phyloP scores from a whole-genome alignment of 331 rosid species.

The Pyracantha coccinea region DNA sequence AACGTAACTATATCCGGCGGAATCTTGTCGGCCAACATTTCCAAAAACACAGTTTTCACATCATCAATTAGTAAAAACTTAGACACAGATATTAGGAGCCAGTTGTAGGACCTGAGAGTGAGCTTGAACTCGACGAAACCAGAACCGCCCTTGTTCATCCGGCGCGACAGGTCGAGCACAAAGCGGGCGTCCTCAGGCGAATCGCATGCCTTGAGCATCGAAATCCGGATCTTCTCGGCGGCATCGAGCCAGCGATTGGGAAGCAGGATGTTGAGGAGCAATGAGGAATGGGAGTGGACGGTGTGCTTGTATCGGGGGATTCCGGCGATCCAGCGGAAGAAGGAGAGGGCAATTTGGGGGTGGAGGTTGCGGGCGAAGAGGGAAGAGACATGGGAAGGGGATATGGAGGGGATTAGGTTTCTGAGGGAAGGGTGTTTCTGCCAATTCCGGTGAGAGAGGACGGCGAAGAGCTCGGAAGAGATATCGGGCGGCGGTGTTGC shows the following conservation, averaged over 20 bases:
- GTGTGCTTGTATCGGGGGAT: background rate
- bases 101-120: conserved; percentile 7
- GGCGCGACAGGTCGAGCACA: background rate
- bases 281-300: background rate
- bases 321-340: background rate
- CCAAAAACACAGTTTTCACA: background rate
- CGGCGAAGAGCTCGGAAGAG: background rate
- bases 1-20: background rate
- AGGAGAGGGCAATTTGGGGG: background rate
- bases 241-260: background rate
- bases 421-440: background rate
- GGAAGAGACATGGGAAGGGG: background rate
- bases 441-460: background rate
- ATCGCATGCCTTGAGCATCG: conserved; percentile 8
- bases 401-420: background rate
- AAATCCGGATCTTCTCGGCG: conserved; percentile 2
- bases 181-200: background rate
- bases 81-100: background rate
- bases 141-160: background rate
- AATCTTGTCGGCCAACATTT: background rate
- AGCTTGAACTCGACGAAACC: background rate
- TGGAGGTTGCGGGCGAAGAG: background rate
- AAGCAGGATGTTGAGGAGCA: conserved; percentile 3
- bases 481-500: background rate
- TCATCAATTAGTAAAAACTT: background rate